Percentiles rank a stretch among this genome's conserved stretches.
Evolutionary conservation across 805 yeast species (phyloP).

Genomic region (Cyberlindnera saturnus): DNA sequence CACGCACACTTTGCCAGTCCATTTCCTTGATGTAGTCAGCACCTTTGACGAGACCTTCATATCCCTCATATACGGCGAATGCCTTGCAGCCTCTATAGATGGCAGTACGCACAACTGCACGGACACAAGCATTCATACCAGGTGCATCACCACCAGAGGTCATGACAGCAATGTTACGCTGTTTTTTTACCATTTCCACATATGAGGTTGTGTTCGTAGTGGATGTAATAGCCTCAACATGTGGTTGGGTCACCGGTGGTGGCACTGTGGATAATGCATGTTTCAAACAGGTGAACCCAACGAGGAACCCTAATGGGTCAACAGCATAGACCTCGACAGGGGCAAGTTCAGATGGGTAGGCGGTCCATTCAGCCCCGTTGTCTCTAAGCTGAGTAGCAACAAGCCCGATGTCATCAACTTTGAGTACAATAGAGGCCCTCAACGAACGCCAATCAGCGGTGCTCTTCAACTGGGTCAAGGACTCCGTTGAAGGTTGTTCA

Average conservation of each 20-base stretch:
- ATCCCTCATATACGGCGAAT: constrained; percentile 88
- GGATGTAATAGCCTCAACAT: not conserved
- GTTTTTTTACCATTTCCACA: not conserved
- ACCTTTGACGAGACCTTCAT: constrained; percentile 86
- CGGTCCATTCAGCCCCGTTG: constrained; percentile 37
- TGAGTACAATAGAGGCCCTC: constrained; percentile 34
- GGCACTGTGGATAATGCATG: constrained; percentile 53
- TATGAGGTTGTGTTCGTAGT: not conserved
- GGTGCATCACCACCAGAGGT: constrained; percentile 99
- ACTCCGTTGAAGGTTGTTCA: constrained; percentile 21
- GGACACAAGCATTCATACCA: constrained; percentile 94
- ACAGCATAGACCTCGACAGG: constrained; percentile 72
- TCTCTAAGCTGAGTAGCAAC: constrained; percentile 24
- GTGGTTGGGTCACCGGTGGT: constrained; percentile 21
- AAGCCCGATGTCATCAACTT: constrained; percentile 23
- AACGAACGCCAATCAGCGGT: constrained; percentile 46
- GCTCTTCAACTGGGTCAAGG: constrained; percentile 23
- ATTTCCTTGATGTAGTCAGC: constrained; percentile 63
- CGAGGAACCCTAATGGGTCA: constrained; percentile 78
- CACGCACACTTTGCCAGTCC: constrained; percentile 70
- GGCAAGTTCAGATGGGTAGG: constrained; percentile 62
- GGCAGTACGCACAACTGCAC: constrained; percentile 92
- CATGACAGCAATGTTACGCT: constrained; percentile 79
- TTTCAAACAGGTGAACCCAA: constrained; percentile 67
- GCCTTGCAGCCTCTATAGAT: constrained; percentile 83